These are phyloP conservation scores for Pseudohalonectria lignicola DNA, from an alignment of 2,329 filamentous ascomycete species.

Conservation along the genomic window DNA sequence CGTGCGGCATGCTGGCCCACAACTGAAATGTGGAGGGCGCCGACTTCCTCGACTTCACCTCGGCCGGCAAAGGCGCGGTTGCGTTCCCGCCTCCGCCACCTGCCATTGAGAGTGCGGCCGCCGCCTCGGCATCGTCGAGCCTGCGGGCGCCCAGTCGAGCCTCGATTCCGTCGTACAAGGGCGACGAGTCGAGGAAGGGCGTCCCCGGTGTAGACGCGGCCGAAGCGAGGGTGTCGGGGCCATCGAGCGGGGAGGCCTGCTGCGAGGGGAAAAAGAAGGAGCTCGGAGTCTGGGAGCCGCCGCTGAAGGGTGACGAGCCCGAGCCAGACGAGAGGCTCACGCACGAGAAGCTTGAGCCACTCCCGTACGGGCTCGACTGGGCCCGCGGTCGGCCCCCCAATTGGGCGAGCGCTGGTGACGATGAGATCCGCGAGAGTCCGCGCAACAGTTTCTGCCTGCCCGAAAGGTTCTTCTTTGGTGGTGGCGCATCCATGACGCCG, in stretches of 20 bases:
- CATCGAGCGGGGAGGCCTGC: constrained; percentile 15
- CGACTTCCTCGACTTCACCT: constrained; percentile 37
- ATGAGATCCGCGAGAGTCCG: constrained; percentile 71
- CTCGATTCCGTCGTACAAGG: constrained; percentile 28
- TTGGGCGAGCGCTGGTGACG: constrained; percentile 60
- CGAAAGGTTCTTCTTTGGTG: constrained; percentile 15
- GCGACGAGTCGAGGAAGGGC: constrained; percentile 15
- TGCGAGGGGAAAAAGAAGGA: constrained; percentile 13
- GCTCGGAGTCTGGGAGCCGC: neutral
- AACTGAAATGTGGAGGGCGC: constrained; percentile 46
- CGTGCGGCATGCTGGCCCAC: constrained; percentile 72
- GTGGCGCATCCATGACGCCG: no score
- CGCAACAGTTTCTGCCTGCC: constrained; percentile 60
- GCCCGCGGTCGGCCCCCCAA: constrained; percentile 50
- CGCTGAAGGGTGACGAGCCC: constrained; percentile 10
- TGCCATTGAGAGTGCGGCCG: constrained; percentile 17
- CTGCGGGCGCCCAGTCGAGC: constrained; percentile 41
- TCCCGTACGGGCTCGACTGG: constrained; percentile 56
- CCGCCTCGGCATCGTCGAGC: constrained; percentile 35
- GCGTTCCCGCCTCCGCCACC: no score
- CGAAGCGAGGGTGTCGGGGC: no score
- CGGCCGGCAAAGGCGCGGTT: constrained; percentile 53
- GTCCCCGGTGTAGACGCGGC: no score
- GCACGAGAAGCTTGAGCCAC: constrained; percentile 39
- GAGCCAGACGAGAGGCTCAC: constrained; percentile 35